These are phyloP conservation scores for Crithidia mellificae DNA, from an alignment of 208 protist genomes.

Conservation along the genomic window DNA sequence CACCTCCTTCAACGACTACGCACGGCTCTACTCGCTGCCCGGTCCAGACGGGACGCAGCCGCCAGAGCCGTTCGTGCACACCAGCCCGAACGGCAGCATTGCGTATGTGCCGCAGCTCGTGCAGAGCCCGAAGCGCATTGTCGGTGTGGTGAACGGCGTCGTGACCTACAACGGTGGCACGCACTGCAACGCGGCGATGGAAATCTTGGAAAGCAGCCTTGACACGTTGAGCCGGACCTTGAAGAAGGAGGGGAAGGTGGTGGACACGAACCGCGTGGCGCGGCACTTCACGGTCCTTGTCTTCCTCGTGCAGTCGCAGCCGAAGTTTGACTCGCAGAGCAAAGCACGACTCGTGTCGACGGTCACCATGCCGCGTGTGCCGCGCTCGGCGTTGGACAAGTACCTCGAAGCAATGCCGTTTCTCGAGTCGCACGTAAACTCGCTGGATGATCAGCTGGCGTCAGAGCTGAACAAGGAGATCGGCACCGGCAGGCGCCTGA, in stretches of 20 bases:
- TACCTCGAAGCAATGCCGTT: slow-evolving; percentile 85
- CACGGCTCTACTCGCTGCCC: slow-evolving; percentile 75
- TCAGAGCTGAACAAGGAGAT: slow-evolving; percentile 87
- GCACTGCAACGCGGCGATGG: slow-evolving; percentile 97
- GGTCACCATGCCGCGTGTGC: slow-evolving; percentile 74
- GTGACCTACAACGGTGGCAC: slow-evolving; percentile 98
- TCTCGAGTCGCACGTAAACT: slow-evolving; percentile 77
- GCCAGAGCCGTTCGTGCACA: slow-evolving; percentile 78
- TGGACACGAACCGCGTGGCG: slow-evolving; percentile 95
- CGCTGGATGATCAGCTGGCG: slow-evolving; percentile 63
- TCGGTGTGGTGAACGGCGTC: slow-evolving; percentile 99
- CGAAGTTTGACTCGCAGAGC: slow-evolving; percentile 99
- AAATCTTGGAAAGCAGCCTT: slow-evolving; percentile 80
- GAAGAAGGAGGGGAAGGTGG: slow-evolving; percentile 84
- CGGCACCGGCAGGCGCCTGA: slow-evolving; percentile 64
- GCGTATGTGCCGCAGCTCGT: slow-evolving; percentile 91
- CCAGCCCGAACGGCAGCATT: slow-evolving; percentile 64
- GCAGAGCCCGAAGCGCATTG: slow-evolving; percentile 90
- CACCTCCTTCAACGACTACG: slow-evolving; percentile 97
- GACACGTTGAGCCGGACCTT: slow-evolving; percentile 61
- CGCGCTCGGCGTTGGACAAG: slow-evolving; percentile 89
- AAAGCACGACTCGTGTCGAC: slow-evolving; percentile 97
- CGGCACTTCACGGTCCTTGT: slow-evolving; percentile 98
- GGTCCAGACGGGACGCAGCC: slow-evolving; percentile 42
- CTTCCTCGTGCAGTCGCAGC: slow-evolving; percentile 98